Evolutionary conservation across 2,329 filamentous ascomycete species (phyloP).

Genomic region (Triangularia setosa): DNA sequence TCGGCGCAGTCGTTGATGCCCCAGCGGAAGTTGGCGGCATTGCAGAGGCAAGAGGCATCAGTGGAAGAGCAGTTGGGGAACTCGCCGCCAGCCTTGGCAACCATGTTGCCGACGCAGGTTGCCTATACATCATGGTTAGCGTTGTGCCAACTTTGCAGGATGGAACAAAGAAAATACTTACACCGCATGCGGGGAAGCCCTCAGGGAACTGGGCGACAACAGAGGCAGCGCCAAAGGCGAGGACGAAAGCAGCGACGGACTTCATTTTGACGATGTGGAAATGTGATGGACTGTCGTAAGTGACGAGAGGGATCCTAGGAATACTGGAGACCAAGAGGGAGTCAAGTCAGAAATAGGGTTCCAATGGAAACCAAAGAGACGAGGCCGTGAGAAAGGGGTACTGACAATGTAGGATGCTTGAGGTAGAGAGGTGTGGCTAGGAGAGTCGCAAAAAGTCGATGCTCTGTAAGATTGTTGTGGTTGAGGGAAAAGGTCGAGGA

Average conservation of each 20-base stretch:
- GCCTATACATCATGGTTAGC: slow-evolving; percentile 33
- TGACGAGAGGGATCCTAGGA: not conserved
- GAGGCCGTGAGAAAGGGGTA: not conserved
- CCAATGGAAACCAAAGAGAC: not conserved
- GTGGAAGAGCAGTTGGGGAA: slow-evolving; percentile 45
- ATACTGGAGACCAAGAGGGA: slow-evolving; percentile 11
- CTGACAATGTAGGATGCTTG: slow-evolving; percentile 4
- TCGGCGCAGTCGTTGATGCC: slow-evolving; percentile 50
- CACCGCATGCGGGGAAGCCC: slow-evolving; percentile 45
- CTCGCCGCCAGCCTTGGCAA: slow-evolving; percentile 38
- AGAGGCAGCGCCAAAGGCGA: slow-evolving; percentile 37
- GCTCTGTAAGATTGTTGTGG: not conserved
- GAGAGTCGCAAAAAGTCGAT: slow-evolving; percentile 1
- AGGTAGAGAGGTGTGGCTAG: not conserved
- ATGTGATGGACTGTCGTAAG: slow-evolving; percentile 5
- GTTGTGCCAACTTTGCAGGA: not conserved
- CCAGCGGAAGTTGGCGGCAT: slow-evolving; percentile 43
- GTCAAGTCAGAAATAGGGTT: slow-evolving; percentile 7
- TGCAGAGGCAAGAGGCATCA: slow-evolving; percentile 46
- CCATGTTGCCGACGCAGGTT: slow-evolving; percentile 50
- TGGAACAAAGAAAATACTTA: slow-evolving; percentile 36
- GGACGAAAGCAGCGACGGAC: slow-evolving; percentile 36
- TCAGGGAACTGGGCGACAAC: slow-evolving; percentile 40
- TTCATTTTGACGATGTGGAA: slow-evolving; percentile 45
- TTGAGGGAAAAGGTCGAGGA: slow-evolving; percentile 4